Percentiles rank a stretch among this genome's conserved stretches.
Evolutionary conservation across 176 grass and related monocot genomes (phyloP).

Genomic region (Puya raimondii): DNA sequence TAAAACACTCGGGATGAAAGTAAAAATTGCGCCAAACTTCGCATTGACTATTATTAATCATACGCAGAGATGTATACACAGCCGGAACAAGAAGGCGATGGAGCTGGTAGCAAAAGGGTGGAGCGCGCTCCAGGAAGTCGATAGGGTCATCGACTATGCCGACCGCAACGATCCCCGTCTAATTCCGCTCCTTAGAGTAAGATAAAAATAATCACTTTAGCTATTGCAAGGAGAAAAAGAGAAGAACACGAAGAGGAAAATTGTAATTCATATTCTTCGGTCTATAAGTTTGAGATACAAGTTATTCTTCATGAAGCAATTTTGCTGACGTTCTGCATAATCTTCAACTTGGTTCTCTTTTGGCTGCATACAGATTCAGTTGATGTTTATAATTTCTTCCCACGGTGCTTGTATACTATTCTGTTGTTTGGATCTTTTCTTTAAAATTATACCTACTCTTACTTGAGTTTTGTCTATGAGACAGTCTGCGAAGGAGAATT

Average conservation of each 20-base stretch:
- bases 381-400: too few species aligned
- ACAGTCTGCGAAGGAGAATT: slow-evolving; percentile 83
- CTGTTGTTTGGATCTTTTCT: slow-evolving; percentile 5
- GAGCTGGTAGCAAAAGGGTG: slow-evolving; percentile 79
- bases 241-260: too few species aligned
- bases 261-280: too few species aligned
- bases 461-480: slow-evolving; percentile 6
- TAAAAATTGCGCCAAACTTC: too few species aligned
- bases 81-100: slow-evolving; percentile 89
- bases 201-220: neutral
- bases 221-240: too few species aligned
- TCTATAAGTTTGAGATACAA: too few species aligned
- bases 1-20: too few species aligned
- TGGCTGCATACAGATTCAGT: too few species aligned
- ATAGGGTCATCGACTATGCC: slow-evolving; percentile 76
- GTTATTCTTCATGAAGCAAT: neutral
- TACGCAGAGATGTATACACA: slow-evolving; percentile 60
- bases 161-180: slow-evolving; percentile 73
- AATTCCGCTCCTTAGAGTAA: slow-evolving; percentile 74
- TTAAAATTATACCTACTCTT: neutral
- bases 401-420: neutral
- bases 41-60: too few species aligned
- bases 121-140: slow-evolving; percentile 91
- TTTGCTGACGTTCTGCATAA: too few species aligned
- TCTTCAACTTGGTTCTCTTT: too few species aligned